Evolutionary conservation across 225 moss, liverwort and hornwort genomes (phyloP).

Genomic region (Climacium dendroides): DNA sequence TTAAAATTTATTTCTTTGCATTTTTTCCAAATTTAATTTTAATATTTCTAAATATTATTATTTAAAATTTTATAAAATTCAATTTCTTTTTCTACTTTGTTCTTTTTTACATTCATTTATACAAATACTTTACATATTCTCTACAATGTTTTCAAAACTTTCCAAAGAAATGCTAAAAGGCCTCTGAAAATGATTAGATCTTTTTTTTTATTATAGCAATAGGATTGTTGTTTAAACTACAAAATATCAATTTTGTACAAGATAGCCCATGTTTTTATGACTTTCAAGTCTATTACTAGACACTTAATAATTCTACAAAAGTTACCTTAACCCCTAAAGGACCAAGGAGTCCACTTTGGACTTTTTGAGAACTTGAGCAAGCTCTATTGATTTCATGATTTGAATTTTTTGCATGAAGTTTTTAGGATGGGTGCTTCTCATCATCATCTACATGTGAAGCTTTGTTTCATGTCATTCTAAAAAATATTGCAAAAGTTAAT

Average conservation of each 20-base stretch:
- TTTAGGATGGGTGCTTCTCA: no score
- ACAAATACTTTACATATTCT: not conserved
- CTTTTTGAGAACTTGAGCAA: no score
- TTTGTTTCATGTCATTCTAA: no score
- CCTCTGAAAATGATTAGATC: not conserved
- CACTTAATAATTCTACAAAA: not conserved
- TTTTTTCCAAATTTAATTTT: not conserved
- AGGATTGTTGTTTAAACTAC: not conserved
- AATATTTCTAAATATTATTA: not conserved
- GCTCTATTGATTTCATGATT: no score
- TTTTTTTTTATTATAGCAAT: not conserved
- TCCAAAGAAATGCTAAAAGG: no score
- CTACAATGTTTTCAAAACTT: accelerated
- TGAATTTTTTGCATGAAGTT: no score
- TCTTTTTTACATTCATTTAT: not conserved
- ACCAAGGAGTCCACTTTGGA: no score
- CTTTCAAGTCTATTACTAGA: not conserved
- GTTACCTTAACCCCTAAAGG: no score
- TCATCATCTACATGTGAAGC: no score
- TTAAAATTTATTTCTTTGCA: not conserved
- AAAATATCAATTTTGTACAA: no score
- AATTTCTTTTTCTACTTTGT: not conserved
- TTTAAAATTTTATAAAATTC: not conserved
- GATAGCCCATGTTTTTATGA: accelerated
- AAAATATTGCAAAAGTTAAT: no score